A percentile compares a stretch with the other conserved stretches of the same genome.
Conservation (phyloP, 768 basidiomycete species). For the Leccinum incarnatum region DNA sequence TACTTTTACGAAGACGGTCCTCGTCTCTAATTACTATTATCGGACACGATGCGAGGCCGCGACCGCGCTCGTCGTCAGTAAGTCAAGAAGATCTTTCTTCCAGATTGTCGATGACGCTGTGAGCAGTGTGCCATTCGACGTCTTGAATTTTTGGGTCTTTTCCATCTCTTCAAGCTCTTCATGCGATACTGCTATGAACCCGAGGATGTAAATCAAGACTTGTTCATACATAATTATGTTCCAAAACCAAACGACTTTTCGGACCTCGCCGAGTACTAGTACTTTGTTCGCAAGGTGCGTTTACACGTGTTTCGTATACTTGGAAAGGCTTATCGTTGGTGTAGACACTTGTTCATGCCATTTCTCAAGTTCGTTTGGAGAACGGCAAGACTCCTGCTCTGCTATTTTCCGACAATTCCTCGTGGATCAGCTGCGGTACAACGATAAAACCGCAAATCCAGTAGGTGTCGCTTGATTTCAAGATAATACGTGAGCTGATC, state of each 20-base stretch:
- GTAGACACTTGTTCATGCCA: constrained; percentile 76
- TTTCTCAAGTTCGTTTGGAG: constrained; percentile 83
- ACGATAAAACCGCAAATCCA: constrained; percentile 89
- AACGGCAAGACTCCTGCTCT: constrained; percentile 71
- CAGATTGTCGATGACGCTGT: constrained; percentile 11
- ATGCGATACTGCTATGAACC: constrained; percentile 88
- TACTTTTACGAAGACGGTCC: constrained; percentile 87
- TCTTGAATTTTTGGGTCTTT: constrained; percentile 86
- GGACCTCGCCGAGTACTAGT: constrained; percentile 69
- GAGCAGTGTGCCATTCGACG: constrained; percentile 77
- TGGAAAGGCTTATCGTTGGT: constrained; percentile 5
- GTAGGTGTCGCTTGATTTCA: constrained; percentile 44
- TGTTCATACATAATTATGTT: constrained; percentile 86
- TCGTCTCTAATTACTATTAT: constrained; percentile 95
- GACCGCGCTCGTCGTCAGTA: constrained; percentile 72
- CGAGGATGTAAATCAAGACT: constrained; percentile 74
- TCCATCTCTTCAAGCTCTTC: constrained; percentile 88
- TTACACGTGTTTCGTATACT: not conserved
- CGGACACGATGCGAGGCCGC: constrained; percentile 96
- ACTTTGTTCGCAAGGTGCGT: constrained; percentile 88
- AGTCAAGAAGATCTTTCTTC: constrained; percentile 28
- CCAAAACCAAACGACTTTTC: constrained; percentile 94
- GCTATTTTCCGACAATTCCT: constrained; percentile 83
- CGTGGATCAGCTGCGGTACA: constrained; percentile 90
- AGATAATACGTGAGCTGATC: constrained; percentile 3